Evolutionary conservation across 495 filamentous ascomycete species (phyloP).

Genomic region (Darksidea phi): DNA sequence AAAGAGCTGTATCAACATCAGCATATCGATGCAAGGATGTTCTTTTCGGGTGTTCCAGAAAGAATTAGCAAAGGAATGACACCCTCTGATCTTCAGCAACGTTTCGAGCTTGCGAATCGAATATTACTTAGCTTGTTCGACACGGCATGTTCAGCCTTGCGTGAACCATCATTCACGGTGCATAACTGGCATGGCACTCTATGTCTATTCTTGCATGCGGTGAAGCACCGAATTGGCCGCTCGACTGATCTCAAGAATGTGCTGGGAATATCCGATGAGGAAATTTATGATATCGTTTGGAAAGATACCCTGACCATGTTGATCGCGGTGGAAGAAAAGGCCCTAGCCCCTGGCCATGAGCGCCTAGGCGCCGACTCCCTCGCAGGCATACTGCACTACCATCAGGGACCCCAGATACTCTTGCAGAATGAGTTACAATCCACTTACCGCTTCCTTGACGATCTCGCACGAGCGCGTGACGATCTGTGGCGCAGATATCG

Average conservation of each 20-base stretch:
- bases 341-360: slow-evolving; percentile 12
- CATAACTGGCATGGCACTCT: slow-evolving; percentile 14
- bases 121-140: slow-evolving; percentile 26
- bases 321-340: slow-evolving; percentile 13
- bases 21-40: background rate
- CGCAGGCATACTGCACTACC: background rate
- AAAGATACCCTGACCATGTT: slow-evolving; percentile 14
- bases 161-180: slow-evolving; percentile 20
- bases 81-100: background rate
- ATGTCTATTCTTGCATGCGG: slow-evolving; percentile 3
- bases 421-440: slow-evolving; percentile 1
- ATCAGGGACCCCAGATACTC: background rate
- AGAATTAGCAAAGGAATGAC: background rate
- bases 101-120: slow-evolving; percentile 20
- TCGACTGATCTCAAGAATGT: background rate
- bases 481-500: slow-evolving; percentile 21
- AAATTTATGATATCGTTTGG: slow-evolving; percentile 21
- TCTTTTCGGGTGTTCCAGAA: slow-evolving; percentile 13
- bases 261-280: slow-evolving; percentile 7
- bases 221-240: background rate
- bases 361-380: background rate
- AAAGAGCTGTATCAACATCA: slow-evolving; percentile 24
- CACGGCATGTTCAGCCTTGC: slow-evolving; percentile 11
- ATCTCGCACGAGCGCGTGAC: slow-evolving; percentile 27
- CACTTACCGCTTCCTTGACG: slow-evolving; percentile 25